Evolutionary conservation across 2,329 filamentous ascomycete genomes (phyloP), one percentile per base, ranked within the genome.

Genomic region (Xylariaceae sp.): DNA sequence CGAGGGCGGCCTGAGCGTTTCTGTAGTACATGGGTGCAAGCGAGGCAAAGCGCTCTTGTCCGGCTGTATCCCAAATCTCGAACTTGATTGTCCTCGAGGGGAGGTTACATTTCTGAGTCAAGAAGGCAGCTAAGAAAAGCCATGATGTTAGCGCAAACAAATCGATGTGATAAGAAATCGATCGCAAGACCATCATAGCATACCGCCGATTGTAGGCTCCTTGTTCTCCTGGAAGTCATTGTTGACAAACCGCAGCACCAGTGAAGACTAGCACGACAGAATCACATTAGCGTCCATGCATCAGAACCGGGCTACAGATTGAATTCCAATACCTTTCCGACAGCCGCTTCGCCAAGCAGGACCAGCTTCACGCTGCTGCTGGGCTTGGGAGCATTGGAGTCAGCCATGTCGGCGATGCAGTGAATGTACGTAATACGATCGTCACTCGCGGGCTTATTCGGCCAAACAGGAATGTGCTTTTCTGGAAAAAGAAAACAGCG

Each of bases 181-280:
- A 56, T 55, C 13, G 48, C 17, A 23, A 57, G 37, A 54, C 17
- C 30, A 76, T 39, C 11, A 42, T 18, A 45, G 55, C 82, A 66
- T 83, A 95, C 92, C 92, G 82, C 94, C 94, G 77, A 99, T 99
- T 66, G 94, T 99, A 63, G 94, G 94, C 76, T 99, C 94, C 82
- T 97, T 97, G 78, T 97, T 97, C 78, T 97, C 94, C 80, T 99
- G 94, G 72, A 99, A 99, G 77, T 97, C 93, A 79, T 99, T 94
- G 83, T 97, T 97, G 74, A 99, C 94, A 77, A 99, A 99, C 72
- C 94, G 91, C 73, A 99, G 84, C 64, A 99, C 94, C 60, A 99
- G 87, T 51, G 94, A 99, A 53, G 94, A 97, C 94, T 71, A 62
- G 96, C 30, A 71, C 23, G 58, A 55, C n/a, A 48, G 58, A 39